phyloP scores from a whole-genome alignment of 2,329 filamentous ascomycete species.

The Neonectria coccinea region DNA sequence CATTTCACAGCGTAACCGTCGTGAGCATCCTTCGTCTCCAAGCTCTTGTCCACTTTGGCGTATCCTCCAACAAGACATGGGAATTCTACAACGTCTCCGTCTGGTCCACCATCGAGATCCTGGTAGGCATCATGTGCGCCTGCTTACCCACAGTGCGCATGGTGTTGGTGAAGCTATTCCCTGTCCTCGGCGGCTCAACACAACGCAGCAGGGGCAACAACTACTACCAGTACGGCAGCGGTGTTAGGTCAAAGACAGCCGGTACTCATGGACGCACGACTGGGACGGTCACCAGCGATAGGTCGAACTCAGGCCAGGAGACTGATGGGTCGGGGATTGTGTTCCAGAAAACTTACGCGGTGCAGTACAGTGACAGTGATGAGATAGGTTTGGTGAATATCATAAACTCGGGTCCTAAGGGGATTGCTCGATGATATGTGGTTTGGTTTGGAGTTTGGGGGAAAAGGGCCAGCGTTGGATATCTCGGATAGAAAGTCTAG shows the following conservation, averaged over 20 bases:
- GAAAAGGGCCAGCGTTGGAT: too few relatives aligned
- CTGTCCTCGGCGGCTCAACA: background rate
- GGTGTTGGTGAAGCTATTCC: background rate
- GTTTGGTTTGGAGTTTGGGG: background rate
- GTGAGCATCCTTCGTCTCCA: conserved; percentile 1
- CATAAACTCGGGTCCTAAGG: background rate
- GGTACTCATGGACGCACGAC: background rate
- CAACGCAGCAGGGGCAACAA: conserved; percentile 1
- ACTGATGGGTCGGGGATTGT: background rate
- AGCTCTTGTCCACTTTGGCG: background rate
- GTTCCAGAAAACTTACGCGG: background rate
- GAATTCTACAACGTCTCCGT: background rate
- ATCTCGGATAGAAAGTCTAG: too few relatives aligned
- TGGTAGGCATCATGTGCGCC: conserved; percentile 2
- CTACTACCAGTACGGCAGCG: background rate
- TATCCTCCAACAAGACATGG: background rate
- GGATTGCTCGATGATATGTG: background rate
- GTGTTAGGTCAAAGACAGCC: background rate
- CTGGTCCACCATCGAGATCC: background rate
- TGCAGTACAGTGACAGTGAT: background rate
- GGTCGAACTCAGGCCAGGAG: background rate
- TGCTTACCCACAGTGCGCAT: background rate
- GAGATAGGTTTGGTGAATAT: background rate
- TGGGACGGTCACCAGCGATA: background rate
- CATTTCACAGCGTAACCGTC: background rate